Base-by-base conservation (phyloP, 352 stramenopile species). In the Globisporangium radiosum region DNA sequence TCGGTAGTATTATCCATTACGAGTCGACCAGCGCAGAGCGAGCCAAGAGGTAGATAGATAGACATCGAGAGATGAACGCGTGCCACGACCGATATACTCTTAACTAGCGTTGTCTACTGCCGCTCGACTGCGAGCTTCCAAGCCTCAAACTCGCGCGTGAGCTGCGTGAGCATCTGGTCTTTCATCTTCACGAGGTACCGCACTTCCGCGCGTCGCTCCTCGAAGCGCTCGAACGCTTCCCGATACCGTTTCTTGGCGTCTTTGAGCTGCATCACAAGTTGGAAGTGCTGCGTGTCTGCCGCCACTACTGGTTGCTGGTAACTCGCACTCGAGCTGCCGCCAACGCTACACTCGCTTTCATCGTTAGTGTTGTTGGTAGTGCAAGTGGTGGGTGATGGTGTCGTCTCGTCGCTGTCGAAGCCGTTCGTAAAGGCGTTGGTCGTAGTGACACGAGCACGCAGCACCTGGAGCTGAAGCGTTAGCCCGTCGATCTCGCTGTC, bases 191-290 rank as follows among this genome's bases (percentile, higher is more conserved):
- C 48, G 47, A 88, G 44, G 56, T 86, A 86, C 8, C 60, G 56
- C 56, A 81, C 59, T 55, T 88, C 76, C 40, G 75, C 74, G 51
- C 75, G 80, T 50, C 74, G 76, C 70, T 85, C 72, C 44, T 76
- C 64, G 53, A 85, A 78, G 38, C 60, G 57, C 52, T 85, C 75
- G 57, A 74, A 85, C 10, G 36, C 39, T 17, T 73, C 62, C 17
- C 75, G 70, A 52, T 88, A 86, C 44, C 68, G 64, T 49, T 78
- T 81, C 69, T 89, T 91, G 43, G 70, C 65, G 52, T 81, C 71
- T 47, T 79, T 81, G 33, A 90, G 65, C 59, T 84, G 78, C 55
- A 75, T 55, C 57, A 83, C 45, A 8, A 75, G 52, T 25, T 66
- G n/a, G 7, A 57, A 56, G 5, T 60, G 45, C 33, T 54, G 25